Percentiles rank a stretch among this genome's conserved stretches.
Conservation (phyloP, 176 grass and related monocot genomes). For the Aegilops longissima region DNA sequence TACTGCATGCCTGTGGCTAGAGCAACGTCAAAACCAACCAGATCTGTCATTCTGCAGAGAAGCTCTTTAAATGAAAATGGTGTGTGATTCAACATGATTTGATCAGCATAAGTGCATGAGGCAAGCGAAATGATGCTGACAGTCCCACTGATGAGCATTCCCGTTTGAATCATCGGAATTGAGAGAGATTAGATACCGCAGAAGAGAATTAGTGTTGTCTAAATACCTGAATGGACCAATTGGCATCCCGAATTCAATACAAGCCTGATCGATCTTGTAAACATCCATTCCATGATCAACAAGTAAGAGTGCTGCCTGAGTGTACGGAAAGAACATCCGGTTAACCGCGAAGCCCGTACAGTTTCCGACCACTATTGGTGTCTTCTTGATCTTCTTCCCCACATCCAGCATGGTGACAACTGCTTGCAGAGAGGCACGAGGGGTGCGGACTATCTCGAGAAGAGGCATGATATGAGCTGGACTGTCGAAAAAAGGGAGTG, state of each 20-base stretch:
- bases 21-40: constrained; percentile 56
- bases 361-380: constrained; percentile 81
- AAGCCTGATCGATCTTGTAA: constrained; percentile 74
- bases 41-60: constrained; percentile 53
- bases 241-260: constrained; percentile 92
- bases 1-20: constrained; percentile 53
- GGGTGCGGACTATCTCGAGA: constrained; percentile 80
- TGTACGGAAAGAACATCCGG: constrained; percentile 92
- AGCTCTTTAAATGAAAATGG: neutral
- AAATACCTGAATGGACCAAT: constrained; percentile 91
- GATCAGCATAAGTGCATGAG: neutral
- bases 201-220: neutral
- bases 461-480: constrained; percentile 91
- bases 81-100: neutral
- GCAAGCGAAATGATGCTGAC: neutral
- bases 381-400: constrained; percentile 88
- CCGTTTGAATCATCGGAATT: neutral
- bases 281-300: constrained; percentile 81
- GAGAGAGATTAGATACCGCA: neutral
- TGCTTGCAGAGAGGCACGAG: constrained; percentile 65
- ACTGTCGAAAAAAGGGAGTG: constrained; percentile 21
- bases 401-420: constrained; percentile 80
- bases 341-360: constrained; percentile 85
- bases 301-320: constrained; percentile 68
- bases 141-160: neutral